A percentile compares a stretch with the other conserved stretches of the same genome.
Evolutionary conservation across 331 rosid genomes (phyloP).

Genomic region (Phaseolus coccineus): DNA sequence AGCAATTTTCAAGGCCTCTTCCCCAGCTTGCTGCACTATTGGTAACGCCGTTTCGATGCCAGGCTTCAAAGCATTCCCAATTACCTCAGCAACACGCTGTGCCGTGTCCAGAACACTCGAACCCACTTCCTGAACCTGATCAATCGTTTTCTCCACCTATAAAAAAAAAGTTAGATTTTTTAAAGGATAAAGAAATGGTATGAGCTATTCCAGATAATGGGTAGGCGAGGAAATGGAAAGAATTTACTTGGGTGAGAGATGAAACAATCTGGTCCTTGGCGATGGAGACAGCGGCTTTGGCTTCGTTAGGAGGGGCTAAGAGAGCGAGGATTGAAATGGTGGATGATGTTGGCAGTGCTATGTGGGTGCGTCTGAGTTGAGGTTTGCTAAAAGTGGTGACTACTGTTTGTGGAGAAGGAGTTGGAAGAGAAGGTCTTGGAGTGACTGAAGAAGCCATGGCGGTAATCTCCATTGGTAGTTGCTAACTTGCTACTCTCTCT

Average conservation of each 20-base stretch:
- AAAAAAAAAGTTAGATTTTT: not conserved
- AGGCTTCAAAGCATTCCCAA: constrained; percentile 73
- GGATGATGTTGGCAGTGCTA: constrained; percentile 69
- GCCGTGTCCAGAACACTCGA: constrained; percentile 63
- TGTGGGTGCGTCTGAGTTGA: constrained; percentile 51
- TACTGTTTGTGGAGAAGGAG: constrained; percentile 41
- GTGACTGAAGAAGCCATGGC: constrained; percentile 63
- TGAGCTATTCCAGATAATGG: constrained; percentile 18
- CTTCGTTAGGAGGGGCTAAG: constrained; percentile 67
- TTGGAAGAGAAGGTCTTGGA: constrained; percentile 50
- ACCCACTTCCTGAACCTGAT: constrained; percentile 77
- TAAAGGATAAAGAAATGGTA: not conserved
- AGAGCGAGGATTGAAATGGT: constrained; percentile 75
- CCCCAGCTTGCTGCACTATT: constrained; percentile 75
- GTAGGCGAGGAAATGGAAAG: constrained; percentile 19
- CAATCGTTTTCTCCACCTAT: constrained; percentile 84
- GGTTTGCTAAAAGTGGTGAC: constrained; percentile 49
- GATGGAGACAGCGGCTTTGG: constrained; percentile 74
- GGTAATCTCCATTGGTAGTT: constrained; percentile 65
- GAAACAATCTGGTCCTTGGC: constrained; percentile 86
- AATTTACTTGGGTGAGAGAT: constrained; percentile 74
- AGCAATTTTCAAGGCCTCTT: constrained; percentile 77
- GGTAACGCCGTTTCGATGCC: constrained; percentile 75
- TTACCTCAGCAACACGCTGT: constrained; percentile 52
- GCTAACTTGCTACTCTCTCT: not conserved